Base-by-base conservation (phyloP, 371 early-diverging fungal genomes). In the Coemansia sp. region DNA sequence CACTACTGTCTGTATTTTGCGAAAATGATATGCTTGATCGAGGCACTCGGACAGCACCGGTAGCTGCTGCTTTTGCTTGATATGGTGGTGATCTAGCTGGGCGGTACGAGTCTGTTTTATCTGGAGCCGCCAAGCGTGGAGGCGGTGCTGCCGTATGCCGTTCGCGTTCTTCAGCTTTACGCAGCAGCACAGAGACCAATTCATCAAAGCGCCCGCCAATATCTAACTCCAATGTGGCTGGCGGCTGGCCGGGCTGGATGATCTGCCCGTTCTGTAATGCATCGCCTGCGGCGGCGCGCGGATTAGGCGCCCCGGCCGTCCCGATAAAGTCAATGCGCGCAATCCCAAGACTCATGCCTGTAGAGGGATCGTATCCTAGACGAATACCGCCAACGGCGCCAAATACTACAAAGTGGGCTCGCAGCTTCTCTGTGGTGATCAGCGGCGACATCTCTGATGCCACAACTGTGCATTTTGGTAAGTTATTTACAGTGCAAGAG, bases 341-440 rank as follows among this genome's bases (percentile, higher is more conserved):
- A 51, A 81, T 47, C 4, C 81, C 81, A 40, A 81, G 62, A 27
- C 81, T 79, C 67, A 74, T 69, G 7, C 81, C 81, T 3, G 81
- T 81, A 10, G 67, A 62, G 21, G 70, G 78, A 42, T 81, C 82
- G 27, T 65, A 67, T 3, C 59, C 81, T 21, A 81, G 55, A 18
- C 71, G 62, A 5, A 81, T 59, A 1, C 59, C 39, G 31, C 66
- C 64, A 18, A 81, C 66, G 5, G 67, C 66, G 5, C 81, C 81
- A 53, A 71, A 81, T 10, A 57, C 24, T 34, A 55, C 47, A 66
- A 81, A 81, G 39, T 67, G 76, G 10, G 66, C 31, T 4, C 72
- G 61, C 51, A 81, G 59, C 31, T 79, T 71, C 50, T 75, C 80
- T 5, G 59, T 4, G 6, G 81, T 81, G 18, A 78, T 61, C 39